Percentiles rank a stretch among this genome's conserved stretches.
Evolutionary conservation across 2,329 filamentous ascomycete genomes (phyloP).

Genomic region (Fusarium odoratissimum): DNA sequence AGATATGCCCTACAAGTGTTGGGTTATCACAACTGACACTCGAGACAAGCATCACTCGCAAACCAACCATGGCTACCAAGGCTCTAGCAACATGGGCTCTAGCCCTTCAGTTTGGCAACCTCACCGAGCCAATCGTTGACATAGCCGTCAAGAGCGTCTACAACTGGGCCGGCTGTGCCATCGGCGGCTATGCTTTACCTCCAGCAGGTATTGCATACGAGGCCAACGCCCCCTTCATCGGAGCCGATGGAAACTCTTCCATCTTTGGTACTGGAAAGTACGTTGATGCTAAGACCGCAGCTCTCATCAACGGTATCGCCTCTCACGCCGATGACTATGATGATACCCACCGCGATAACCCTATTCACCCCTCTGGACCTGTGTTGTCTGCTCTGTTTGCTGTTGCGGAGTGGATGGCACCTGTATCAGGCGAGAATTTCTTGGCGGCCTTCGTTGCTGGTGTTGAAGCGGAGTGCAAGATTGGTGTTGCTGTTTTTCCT

Average conservation of each 20-base stretch:
- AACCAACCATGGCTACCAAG: not conserved
- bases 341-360: slow-evolving; percentile 1
- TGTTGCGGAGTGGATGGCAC: not conserved
- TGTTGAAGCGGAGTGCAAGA: slow-evolving; percentile 1
- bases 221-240: not conserved
- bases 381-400: slow-evolving; percentile 5
- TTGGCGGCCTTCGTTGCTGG: not conserved
- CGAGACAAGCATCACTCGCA: too few species aligned
- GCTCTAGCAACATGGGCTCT: not conserved
- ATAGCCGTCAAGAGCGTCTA: slow-evolving; percentile 4
- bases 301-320: not conserved
- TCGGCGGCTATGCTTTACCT: not conserved
- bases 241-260: not conserved
- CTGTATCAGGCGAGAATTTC: not conserved
- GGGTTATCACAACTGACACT: not conserved
- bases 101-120: slow-evolving; percentile 1
- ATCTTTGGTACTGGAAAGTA: not conserved
- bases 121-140: not conserved
- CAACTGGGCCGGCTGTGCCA: slow-evolving; percentile 5
- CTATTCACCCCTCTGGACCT: slow-evolving; percentile 3
- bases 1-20: not conserved
- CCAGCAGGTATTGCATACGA: not conserved
- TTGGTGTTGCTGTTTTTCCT: not conserved
- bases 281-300: not conserved
- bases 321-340: slow-evolving; percentile 2